Evolutionary conservation across 2,329 filamentous ascomycete genomes (phyloP).

Genomic region (Westerdykella sp.): DNA sequence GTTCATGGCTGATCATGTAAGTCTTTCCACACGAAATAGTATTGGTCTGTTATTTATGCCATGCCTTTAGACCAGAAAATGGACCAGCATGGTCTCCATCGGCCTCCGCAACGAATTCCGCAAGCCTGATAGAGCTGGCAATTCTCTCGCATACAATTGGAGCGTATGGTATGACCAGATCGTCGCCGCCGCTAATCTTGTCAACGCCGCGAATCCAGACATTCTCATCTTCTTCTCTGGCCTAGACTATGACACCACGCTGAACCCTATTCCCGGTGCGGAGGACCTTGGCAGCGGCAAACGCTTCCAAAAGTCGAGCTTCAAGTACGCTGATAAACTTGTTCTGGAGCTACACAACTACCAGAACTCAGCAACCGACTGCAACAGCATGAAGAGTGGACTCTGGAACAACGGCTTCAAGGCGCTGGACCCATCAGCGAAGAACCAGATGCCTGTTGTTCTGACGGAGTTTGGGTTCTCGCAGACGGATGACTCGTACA

Average conservation of each 20-base stretch:
- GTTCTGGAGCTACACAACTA: slow-evolving; percentile 59
- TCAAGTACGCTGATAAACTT: slow-evolving; percentile 49
- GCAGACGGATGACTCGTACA: slow-evolving; percentile 43
- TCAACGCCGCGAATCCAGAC: slow-evolving; percentile 48
- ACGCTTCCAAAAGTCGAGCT: slow-evolving; percentile 45
- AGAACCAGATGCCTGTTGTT: slow-evolving; percentile 48
- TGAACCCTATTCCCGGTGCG: slow-evolving; percentile 48
- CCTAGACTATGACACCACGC: slow-evolving; percentile 51
- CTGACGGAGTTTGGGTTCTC: slow-evolving; percentile 53
- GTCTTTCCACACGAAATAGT: not conserved
- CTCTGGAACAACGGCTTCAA: slow-evolving; percentile 51
- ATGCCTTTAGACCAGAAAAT: slow-evolving; percentile 25
- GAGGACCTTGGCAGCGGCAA: slow-evolving; percentile 45
- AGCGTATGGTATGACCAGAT: slow-evolving; percentile 50
- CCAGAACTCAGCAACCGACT: slow-evolving; percentile 46
- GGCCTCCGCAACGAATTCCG: slow-evolving; percentile 52
- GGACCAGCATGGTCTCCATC: slow-evolving; percentile 50
- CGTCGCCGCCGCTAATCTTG: slow-evolving; percentile 44
- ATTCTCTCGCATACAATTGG: slow-evolving; percentile 49
- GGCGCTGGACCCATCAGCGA: slow-evolving; percentile 41
- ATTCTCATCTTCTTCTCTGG: slow-evolving; percentile 56
- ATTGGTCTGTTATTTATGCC: not conserved
- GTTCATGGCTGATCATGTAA: slow-evolving; percentile 56
- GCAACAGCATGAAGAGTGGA: slow-evolving; percentile 42
- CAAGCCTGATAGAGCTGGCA: slow-evolving; percentile 21